A percentile compares a stretch with the other conserved stretches of the same genome.
These are phyloP conservation scores for Suillus plorans DNA, from an alignment of 768 basidiomycete genomes.

Conservation along the genomic window DNA sequence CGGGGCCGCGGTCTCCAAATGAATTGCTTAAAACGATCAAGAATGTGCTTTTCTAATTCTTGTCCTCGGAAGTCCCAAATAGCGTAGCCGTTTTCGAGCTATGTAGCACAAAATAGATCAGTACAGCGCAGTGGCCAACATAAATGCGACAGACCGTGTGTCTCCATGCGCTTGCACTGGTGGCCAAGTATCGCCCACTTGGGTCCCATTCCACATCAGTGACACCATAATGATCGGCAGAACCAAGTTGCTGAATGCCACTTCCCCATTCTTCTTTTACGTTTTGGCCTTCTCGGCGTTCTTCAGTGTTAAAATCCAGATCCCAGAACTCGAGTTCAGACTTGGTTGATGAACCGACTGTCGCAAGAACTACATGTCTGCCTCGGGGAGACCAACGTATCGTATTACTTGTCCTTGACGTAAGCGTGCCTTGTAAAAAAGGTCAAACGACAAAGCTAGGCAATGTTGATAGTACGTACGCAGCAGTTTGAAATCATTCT, in stretches of 20 bases:
- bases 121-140: constrained; percentile 7
- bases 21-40: constrained; percentile 98
- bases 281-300: constrained; percentile 43
- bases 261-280: constrained; percentile 78
- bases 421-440: constrained; percentile 52
- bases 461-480: constrained; percentile 47
- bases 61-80: constrained; percentile 99
- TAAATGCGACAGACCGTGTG: constrained; percentile 64
- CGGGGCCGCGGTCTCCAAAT: constrained; percentile 97
- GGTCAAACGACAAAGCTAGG: constrained; percentile 2
- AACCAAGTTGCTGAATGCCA: constrained; percentile 81
- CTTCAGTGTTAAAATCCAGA: constrained; percentile 81
- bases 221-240: constrained; percentile 93
- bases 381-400: constrained; percentile 97
- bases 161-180: constrained; percentile 93
- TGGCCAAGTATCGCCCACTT: constrained; percentile 88
- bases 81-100: constrained; percentile 96
- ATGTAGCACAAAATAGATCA: constrained; percentile 11
- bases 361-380: constrained; percentile 93
- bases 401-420: constrained; percentile 86
- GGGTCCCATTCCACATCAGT: constrained; percentile 99
- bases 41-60: constrained; percentile 83
- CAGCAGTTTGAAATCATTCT: constrained; percentile 92
- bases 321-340: constrained; percentile 99
- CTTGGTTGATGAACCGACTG: constrained; percentile 92